Base-by-base conservation (phyloP, 2,329 filamentous ascomycete species). In the Cryphonectria nitschkei region DNA sequence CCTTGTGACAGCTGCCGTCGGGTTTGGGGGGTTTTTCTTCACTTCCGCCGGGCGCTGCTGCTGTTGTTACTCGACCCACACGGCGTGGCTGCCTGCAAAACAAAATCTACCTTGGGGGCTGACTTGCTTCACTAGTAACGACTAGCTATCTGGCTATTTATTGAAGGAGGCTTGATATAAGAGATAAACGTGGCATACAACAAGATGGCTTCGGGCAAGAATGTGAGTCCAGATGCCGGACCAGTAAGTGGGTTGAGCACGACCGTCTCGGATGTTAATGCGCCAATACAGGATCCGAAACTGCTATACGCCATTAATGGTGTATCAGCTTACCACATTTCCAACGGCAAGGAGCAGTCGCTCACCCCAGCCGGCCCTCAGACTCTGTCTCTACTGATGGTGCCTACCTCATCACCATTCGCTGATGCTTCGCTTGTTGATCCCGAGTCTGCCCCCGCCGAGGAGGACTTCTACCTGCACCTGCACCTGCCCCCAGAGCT, bases 391-490 rank as follows among this genome's bases (percentile, higher is more conserved):
- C 86, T 98, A 70, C 84, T 98, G 76, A 98, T 98, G 95, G 95
- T 98, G 26, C 95, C 95, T 8, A 98, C 95, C 3, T 92, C 92
- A 22, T 93, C 93, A 41, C 88, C 91, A 34, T 93, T 89, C 76
- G 85, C 87, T 64, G 87, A 89, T 70, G 78, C 81, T 13, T 77
- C 84, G 70, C 83, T 88, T 61, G 86, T 88, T 69, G 85, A 86
- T 62, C 75, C 79, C 64, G 85, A 88, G 74, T 78, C 78, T 11
- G 85, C 85, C 71, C 84, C 87, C 68, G 85, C 87, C 4, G 92
- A 95, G 78, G 93, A 98, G 79, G 96, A 98, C 84, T 98, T 98
- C 83, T 98, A 98, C 80, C 89, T 99, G 6, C 95, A 98, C 81
- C 89, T 99, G 34, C 94, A 98, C 77, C 89, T 98, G 13, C 95